A percentile compares a stretch with the other conserved stretches of the same genome.
Evolutionary conservation across 768 basidiomycete genomes (phyloP).

Genomic region (Coprinellus micaceus): DNA sequence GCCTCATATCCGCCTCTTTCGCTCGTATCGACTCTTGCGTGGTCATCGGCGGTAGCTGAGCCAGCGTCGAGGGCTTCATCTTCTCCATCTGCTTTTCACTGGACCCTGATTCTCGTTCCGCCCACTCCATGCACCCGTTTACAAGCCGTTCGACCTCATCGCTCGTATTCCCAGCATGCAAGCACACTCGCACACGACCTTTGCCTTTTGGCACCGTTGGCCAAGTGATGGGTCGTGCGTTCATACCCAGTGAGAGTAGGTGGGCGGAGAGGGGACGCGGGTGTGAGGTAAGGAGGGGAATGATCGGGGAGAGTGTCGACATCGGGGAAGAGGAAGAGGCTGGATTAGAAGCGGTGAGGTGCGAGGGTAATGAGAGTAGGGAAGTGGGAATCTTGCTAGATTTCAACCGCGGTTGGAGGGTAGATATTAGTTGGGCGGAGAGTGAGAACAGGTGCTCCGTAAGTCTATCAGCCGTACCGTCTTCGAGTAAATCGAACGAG

Average conservation of each 20-base stretch:
- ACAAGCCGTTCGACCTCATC: slow-evolving; percentile 62
- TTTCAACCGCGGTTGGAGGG: too few species aligned
- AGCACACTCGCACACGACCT: slow-evolving; percentile 83
- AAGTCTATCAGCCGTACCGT: slow-evolving; percentile 58
- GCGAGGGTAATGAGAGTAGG: slow-evolving; percentile 32
- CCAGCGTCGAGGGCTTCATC: not conserved
- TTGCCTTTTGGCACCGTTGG: slow-evolving; percentile 88
- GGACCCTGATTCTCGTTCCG: slow-evolving; percentile 32
- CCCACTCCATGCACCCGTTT: slow-evolving; percentile 47
- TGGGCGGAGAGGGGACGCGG: slow-evolving; percentile 74
- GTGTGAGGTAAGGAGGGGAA: slow-evolving; percentile 75
- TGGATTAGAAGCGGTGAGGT: slow-evolving; percentile 32
- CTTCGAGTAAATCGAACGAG: slow-evolving; percentile 74
- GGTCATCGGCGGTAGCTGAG: too few species aligned
- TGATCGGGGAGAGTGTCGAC: slow-evolving; percentile 58
- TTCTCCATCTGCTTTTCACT: slow-evolving; percentile 7
- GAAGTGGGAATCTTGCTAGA: too few species aligned
- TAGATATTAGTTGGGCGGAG: not conserved
- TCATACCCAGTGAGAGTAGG: slow-evolving; percentile 52
- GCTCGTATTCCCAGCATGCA: slow-evolving; percentile 72
- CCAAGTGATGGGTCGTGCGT: slow-evolving; percentile 75
- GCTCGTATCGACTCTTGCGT: not conserved
- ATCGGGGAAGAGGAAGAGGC: slow-evolving; percentile 29
- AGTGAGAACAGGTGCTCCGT: slow-evolving; percentile 34
- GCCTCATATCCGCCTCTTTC: not conserved